phyloP scores from a whole-genome alignment of 2,329 filamentous ascomycete genomes.

The Hypoxylon sp. region DNA sequence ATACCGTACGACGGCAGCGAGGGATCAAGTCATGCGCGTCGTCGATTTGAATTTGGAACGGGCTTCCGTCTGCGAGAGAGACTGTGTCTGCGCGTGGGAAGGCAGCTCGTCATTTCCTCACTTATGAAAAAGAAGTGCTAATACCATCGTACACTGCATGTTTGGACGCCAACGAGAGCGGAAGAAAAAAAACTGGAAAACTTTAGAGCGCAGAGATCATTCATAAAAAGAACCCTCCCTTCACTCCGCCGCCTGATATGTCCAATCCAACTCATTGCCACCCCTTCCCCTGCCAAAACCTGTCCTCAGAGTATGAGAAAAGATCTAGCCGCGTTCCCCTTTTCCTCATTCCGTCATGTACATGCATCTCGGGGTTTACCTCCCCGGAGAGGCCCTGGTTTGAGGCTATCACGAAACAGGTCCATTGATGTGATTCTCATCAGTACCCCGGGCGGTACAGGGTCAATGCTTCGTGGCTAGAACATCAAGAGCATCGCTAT shows the following conservation, averaged over 20 bases:
- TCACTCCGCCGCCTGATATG: slow-evolving; percentile 37
- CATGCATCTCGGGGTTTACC: slow-evolving; percentile 18
- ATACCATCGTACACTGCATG: neutral
- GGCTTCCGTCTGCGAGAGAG: neutral
- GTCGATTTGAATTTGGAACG: neutral
- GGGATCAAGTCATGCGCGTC: neutral
- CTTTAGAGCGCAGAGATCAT: neutral
- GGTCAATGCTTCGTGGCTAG: neutral
- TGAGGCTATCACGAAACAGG: slow-evolving; percentile 17
- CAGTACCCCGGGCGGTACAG: neutral
- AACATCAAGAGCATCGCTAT: neutral
- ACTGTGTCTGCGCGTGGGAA: neutral
- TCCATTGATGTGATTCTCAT: neutral
- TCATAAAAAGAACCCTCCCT: neutral
- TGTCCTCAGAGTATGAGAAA: slow-evolving; percentile 42
- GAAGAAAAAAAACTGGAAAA: neutral
- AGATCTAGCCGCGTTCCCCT: slow-evolving; percentile 32
- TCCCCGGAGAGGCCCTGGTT: neutral
- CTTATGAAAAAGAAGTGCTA: neutral
- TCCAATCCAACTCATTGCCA: slow-evolving; percentile 41
- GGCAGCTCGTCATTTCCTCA: neutral
- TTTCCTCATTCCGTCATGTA: slow-evolving; percentile 39
- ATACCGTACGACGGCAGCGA: neutral
- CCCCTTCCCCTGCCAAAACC: slow-evolving; percentile 39
- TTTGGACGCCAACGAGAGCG: neutral